Conservation (phyloP, 768 basidiomycete species). For the Leccinum imitatum region DNA sequence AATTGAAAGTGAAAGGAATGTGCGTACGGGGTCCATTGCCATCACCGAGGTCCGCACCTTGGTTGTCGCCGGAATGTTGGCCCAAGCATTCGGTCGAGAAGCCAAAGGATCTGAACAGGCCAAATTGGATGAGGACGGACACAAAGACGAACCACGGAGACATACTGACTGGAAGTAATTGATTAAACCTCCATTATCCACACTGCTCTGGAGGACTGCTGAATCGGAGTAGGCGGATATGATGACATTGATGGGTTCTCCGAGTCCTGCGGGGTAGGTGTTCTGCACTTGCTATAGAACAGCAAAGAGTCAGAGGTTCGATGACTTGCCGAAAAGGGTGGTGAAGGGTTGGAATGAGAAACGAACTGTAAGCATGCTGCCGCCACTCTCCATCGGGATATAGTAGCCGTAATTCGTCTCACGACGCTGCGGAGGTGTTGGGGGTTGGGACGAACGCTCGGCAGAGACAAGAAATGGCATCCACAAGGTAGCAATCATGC, state of each 20-base stretch:
- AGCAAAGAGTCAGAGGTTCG: background rate
- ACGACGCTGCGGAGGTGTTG: constrained; percentile 19
- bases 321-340: background rate
- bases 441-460: background rate
- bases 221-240: constrained; percentile 74
- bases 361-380: constrained; percentile 71
- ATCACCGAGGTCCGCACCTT: constrained; percentile 80
- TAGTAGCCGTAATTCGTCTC: constrained; percentile 51
- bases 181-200: constrained; percentile 66
- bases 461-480: constrained; percentile 15
- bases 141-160: background rate
- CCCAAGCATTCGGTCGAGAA: constrained; percentile 83
- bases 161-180: constrained; percentile 77
- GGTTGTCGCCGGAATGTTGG: constrained; percentile 67
- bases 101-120: constrained; percentile 52
- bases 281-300: constrained; percentile 44
- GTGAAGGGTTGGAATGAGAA: background rate
- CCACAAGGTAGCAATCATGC: constrained; percentile 11
- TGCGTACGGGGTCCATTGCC: constrained; percentile 68
- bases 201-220: constrained; percentile 59
- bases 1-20: constrained; percentile 17
- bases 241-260: constrained; percentile 86
- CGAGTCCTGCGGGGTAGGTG: constrained; percentile 70
- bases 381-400: constrained; percentile 54
- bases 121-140: background rate